These are phyloP conservation scores for Sedum album DNA, from an alignment of 164 flowering plant genomes.

Conservation along the genomic window DNA sequence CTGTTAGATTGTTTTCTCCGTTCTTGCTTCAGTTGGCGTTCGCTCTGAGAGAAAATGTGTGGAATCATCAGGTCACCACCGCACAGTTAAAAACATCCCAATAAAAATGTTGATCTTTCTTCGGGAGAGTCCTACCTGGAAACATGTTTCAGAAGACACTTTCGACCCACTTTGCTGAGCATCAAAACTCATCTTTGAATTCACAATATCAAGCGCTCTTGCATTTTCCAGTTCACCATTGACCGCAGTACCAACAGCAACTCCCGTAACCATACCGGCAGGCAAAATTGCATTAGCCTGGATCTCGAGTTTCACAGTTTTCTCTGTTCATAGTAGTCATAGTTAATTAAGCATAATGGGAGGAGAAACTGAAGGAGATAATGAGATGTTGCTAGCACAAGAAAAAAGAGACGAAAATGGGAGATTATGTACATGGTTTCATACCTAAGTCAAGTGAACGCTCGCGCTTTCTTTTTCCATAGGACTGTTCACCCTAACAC, in stretches of 20 bases:
- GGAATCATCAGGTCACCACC: background rate
- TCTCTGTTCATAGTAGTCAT: conserved; percentile 19
- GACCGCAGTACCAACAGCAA: conserved; percentile 16
- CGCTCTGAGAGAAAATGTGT: conserved; percentile 34
- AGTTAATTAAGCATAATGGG: background rate
- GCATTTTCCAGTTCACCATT: conserved; percentile 2
- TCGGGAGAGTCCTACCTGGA: conserved; percentile 50
- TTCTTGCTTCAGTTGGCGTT: conserved; percentile 77
- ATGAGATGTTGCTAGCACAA: background rate
- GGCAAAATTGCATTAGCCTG: conserved; percentile 17
- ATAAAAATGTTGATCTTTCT: no score
- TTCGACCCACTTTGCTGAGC: conserved; percentile 25
- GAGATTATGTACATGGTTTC: background rate
- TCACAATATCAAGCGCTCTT: conserved; percentile 31
- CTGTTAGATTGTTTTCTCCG: conserved; percentile 93
- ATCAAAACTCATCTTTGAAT: conserved; percentile 26
- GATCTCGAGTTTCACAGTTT: conserved; percentile 27
- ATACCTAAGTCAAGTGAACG: background rate
- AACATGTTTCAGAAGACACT: conserved; percentile 54
- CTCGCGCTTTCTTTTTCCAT: background rate
- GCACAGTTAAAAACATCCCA: background rate
- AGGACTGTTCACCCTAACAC: background rate
- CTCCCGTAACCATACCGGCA: conserved; percentile 21
- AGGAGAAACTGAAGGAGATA: background rate
- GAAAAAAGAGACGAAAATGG: background rate